phyloP scores from a whole-genome alignment of 2,329 filamentous ascomycete genomes.

The Fusarium mangiferae region DNA sequence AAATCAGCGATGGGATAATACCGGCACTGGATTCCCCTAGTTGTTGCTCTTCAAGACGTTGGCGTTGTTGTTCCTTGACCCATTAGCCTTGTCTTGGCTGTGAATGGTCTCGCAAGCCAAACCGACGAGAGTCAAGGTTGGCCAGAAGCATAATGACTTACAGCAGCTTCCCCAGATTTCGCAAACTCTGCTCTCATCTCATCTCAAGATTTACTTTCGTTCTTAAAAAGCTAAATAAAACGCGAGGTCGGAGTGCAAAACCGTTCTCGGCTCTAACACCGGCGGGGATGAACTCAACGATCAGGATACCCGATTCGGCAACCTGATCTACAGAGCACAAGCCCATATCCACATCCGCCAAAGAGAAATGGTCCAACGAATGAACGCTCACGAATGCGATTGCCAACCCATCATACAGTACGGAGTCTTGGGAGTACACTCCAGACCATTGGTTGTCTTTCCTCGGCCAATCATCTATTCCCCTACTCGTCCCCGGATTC shows the following conservation, averaged over 20 bases:
- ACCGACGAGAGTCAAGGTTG: not conserved
- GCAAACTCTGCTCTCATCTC: not conserved
- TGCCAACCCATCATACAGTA: not conserved
- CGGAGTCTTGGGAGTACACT: no score
- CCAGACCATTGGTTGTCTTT: not conserved
- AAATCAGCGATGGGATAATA: not conserved
- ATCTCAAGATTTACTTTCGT: not conserved
- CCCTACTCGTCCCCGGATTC: constrained; percentile 10
- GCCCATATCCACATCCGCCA: not conserved
- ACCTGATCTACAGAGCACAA: not conserved
- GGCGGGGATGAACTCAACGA: constrained; percentile 17
- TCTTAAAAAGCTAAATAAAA: not conserved
- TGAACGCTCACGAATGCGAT: not conserved
- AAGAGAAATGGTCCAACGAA: not conserved
- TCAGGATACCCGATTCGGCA: constrained; percentile 37
- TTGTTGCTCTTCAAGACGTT: not conserved
- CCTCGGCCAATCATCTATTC: constrained; percentile 10
- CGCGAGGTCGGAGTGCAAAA: not conserved
- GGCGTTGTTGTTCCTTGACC: not conserved
- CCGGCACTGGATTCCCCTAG: not conserved
- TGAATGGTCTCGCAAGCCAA: not conserved
- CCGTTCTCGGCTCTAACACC: constrained; percentile 4
- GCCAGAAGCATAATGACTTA: not conserved
- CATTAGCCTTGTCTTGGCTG: not conserved
- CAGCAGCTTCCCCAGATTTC: not conserved